Conservation (phyloP, 2,329 filamentous ascomycete species). For the Rhynchosporium agropyri region DNA sequence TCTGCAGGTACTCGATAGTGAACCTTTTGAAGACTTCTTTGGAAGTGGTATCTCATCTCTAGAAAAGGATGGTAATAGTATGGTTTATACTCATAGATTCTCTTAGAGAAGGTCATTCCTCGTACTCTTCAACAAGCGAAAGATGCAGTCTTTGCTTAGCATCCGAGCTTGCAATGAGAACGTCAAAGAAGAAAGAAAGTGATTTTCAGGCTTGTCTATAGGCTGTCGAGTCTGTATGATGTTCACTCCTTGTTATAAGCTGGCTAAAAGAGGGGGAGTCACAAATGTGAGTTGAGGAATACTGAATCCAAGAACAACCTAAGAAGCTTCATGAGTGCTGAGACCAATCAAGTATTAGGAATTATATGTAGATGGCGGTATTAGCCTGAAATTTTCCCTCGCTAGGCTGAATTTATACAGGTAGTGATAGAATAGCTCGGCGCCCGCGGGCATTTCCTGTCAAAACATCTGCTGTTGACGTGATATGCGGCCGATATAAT, state of each 20-base stretch:
- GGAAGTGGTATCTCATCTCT: conserved; percentile 21
- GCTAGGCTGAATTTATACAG: conserved; percentile 5
- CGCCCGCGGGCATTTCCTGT: conserved; percentile 14
- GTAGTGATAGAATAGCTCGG: background rate
- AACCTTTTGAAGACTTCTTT: conserved; percentile 10
- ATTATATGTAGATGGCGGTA: conserved; percentile 2
- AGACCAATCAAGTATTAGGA: conserved; percentile 4
- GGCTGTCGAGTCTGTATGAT: conserved; percentile 7
- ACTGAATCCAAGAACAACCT: background rate
- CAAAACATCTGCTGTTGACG: conserved; percentile 5
- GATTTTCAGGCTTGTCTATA: background rate
- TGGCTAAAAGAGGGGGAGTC: background rate
- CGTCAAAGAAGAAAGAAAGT: background rate
- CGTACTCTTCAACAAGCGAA: background rate
- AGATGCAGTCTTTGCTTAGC: conserved; percentile 8
- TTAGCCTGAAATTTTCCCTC: background rate
- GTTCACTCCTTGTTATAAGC: background rate
- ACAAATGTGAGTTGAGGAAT: background rate
- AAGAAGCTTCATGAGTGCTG: conserved; percentile 1
- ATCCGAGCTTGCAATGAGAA: background rate
- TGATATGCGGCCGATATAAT: background rate
- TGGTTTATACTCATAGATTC: conserved; percentile 5
- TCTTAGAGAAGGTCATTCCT: background rate
- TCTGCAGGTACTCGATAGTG: background rate
- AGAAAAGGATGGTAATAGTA: conserved; percentile 2